Conservation (phyloP, 805 yeast genomes). For the Myxozyma nipponensis region DNA sequence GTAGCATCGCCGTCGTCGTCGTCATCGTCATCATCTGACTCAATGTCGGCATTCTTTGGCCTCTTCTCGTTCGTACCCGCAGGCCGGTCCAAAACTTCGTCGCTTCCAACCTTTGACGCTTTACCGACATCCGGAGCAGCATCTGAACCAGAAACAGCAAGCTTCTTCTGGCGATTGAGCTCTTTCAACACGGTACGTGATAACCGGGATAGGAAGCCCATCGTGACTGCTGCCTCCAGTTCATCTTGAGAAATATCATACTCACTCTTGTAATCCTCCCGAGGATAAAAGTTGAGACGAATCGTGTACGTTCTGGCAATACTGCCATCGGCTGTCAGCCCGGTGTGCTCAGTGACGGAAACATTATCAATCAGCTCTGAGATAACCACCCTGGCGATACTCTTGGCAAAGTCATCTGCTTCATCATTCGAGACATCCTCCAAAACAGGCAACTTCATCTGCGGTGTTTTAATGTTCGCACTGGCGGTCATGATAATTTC, state of each 20-base stretch:
- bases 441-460: slow-evolving; percentile 87
- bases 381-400: slow-evolving; percentile 75
- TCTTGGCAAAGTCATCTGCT: slow-evolving; percentile 91
- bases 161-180: slow-evolving; percentile 70
- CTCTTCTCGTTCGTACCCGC: slow-evolving; percentile 31
- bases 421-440: slow-evolving; percentile 75
- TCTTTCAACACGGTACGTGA: slow-evolving; percentile 76
- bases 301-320: slow-evolving; percentile 69
- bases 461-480: slow-evolving; percentile 94
- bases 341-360: slow-evolving; percentile 83
- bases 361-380: slow-evolving; percentile 87
- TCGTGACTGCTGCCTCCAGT: slow-evolving; percentile 64
- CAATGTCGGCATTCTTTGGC: slow-evolving; percentile 33
- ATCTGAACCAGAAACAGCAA: slow-evolving; percentile 35
- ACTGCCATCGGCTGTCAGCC: slow-evolving; percentile 47
- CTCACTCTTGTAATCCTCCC: slow-evolving; percentile 74
- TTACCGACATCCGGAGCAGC: slow-evolving; percentile 41
- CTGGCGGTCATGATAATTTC: slow-evolving; percentile 99
- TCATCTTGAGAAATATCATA: slow-evolving; percentile 82
- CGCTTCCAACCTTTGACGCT: slow-evolving; percentile 44
- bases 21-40: slow-evolving; percentile 45
- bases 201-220: slow-evolving; percentile 57
- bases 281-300: slow-evolving; percentile 68
- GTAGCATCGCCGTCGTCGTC: slow-evolving; percentile 60
- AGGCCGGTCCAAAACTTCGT: slow-evolving; percentile 55